Base-by-base conservation (phyloP, 108 stramenopile species). In the Cyclostephanos invisitatus region DNA sequence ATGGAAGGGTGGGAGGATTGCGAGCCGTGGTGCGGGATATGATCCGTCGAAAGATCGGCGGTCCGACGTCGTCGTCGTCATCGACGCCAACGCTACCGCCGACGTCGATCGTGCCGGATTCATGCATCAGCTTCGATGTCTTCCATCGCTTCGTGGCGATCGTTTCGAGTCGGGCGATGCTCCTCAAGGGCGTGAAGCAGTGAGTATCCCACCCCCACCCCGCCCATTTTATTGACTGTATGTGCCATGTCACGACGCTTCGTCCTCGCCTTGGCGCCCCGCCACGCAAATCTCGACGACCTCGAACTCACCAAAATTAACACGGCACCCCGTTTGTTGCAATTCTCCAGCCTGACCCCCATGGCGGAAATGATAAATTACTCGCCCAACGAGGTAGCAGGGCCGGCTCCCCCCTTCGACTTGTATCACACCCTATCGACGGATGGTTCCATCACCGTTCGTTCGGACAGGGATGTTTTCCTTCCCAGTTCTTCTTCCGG, bases 291-390 rank as follows among this genome's bases (percentile, higher is more conserved):
- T n/a, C n/a, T n/a, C n/a, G n/a, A n/a, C n/a, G n/a, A n/a, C n/a
- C n/a, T n/a, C n/a, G 40, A 9, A 42, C 44, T 46, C 44, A 46
- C 44, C 17, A 46, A 40, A 8, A 40, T 40, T 8, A 11, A 11
- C n/a, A n/a, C n/a, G n/a, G n/a, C n/a, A n/a, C n/a, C n/a, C n/a
- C n/a, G n/a, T n/a, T n/a, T n/a, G n/a, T n/a, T n/a, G n/a, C n/a
- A n/a, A n/a, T n/a, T n/a, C n/a, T 51, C 29, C 10, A 65, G 64
- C 50, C 38, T 97, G 27, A 74, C 85, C 22, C 96, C 96, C 10
- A 49, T 95, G 61, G 92, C 93, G 14, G 93, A 95, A 38, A 88
- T 95, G 85, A 76, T 90, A 24, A 97, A 97, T 80, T 88, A 95
- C 75, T 47, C 64, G 25, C 86, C 85, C 48, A 18, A 65, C 14